Conservation (phyloP, 2,329 filamentous ascomycete genomes). For the Pseudogymnoascus sp. region DNA sequence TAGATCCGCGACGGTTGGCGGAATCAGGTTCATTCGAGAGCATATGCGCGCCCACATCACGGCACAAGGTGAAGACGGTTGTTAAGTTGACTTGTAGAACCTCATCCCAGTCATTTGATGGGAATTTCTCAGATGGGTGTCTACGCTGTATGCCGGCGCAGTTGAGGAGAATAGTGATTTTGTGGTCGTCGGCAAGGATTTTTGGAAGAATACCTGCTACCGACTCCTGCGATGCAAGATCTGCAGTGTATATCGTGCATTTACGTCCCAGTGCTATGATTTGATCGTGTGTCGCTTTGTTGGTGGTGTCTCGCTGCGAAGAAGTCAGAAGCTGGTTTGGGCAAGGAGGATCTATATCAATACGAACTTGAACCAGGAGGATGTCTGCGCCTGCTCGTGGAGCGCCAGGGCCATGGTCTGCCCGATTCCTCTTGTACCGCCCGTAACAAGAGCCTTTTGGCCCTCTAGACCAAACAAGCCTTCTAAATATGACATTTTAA, state of each 20-base stretch:
- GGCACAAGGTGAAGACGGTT: constrained; percentile 70
- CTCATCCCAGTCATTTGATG: constrained; percentile 69
- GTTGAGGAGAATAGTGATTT: constrained; percentile 66
- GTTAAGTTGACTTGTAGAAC: constrained; percentile 83
- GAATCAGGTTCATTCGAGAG: constrained; percentile 44
- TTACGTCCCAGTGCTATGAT: constrained; percentile 62
- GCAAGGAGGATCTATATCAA: neutral
- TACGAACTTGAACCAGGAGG: constrained; percentile 32
- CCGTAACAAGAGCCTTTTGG: constrained; percentile 33
- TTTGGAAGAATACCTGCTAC: constrained; percentile 55
- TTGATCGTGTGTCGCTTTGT: constrained; percentile 47
- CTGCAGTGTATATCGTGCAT: constrained; percentile 61
- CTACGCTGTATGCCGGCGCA: constrained; percentile 81
- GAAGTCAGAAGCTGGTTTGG: neutral
- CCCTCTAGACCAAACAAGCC: constrained; percentile 30
- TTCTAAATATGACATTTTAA: neutral
- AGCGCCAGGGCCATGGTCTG: constrained; percentile 32
- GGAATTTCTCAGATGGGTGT: constrained; percentile 71
- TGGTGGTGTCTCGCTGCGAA: constrained; percentile 24
- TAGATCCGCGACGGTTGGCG: constrained; percentile 51
- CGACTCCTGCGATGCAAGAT: constrained; percentile 56
- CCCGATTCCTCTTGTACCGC: constrained; percentile 34
- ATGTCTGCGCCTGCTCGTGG: constrained; percentile 35
- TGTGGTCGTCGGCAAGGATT: constrained; percentile 50
- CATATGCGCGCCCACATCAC: constrained; percentile 76